Conservation (phyloP, 1,284 basidiomycete species). For the Ustilago crameri region DNA sequence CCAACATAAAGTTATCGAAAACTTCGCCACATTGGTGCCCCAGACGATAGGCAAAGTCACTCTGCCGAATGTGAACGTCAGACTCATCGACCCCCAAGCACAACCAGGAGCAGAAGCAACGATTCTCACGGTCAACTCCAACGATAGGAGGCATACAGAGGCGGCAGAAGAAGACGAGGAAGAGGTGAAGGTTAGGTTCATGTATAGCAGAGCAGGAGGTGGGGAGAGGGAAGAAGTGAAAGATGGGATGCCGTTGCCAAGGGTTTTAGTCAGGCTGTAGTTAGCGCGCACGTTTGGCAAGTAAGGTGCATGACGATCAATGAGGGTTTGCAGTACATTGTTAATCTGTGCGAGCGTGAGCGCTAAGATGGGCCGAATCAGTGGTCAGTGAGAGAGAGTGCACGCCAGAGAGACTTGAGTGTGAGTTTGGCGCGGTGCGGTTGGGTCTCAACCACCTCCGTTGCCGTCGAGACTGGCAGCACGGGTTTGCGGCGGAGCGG, state of each 20-base stretch:
- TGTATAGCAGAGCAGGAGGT: not conserved
- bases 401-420: not conserved
- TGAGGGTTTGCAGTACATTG: too few species aligned
- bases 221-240: not conserved
- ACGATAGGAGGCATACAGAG: not conserved
- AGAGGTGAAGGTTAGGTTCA: not conserved
- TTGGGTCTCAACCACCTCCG: not conserved
- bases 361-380: too few species aligned
- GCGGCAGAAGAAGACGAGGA: not conserved
- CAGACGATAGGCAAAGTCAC: slow-evolving; percentile 5
- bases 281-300: not conserved
- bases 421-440: not conserved
- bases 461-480: not conserved
- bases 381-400: too few species aligned
- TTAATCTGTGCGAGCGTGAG: too few species aligned
- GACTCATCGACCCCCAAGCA: slow-evolving; percentile 5
- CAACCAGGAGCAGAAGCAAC: not conserved
- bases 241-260: not conserved
- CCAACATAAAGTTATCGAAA: not conserved
- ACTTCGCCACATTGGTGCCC: slow-evolving; percentile 14
- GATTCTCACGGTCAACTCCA: not conserved
- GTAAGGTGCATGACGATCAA: too few species aligned
- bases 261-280: slow-evolving; percentile 2
- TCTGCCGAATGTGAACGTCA: slow-evolving; percentile 10
- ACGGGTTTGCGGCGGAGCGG: too few species aligned